These are phyloP conservation scores for Prunus salicina DNA, from an alignment of 306 rosid species.

Conservation along the genomic window DNA sequence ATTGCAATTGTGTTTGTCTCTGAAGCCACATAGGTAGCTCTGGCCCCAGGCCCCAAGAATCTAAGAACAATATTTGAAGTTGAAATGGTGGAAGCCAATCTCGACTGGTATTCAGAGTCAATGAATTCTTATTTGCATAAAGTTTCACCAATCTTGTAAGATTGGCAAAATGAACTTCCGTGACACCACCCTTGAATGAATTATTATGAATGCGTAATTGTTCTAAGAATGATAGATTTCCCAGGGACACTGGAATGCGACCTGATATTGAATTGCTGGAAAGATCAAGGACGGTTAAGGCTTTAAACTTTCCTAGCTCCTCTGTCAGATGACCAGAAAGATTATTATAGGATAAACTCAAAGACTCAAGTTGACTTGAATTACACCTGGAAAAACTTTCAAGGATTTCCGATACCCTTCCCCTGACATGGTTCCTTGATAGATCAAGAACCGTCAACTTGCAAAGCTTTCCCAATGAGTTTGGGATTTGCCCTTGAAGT, in stretches of 20 bases:
- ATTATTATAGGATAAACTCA: no score
- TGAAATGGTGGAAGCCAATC: slow-evolving; percentile 29
- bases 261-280: neutral
- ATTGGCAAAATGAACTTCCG: slow-evolving; percentile 19
- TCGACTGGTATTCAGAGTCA: neutral
- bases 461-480: no score
- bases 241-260: neutral
- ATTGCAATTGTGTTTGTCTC: slow-evolving; percentile 1
- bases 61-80: slow-evolving; percentile 13
- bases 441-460: no score
- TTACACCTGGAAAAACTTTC: no score
- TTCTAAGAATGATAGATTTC: neutral
- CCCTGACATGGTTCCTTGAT: no score
- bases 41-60: slow-evolving; percentile 21
- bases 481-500: no score
- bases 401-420: no score
- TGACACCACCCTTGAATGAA: neutral
- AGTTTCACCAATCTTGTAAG: neutral
- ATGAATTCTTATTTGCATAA: neutral
- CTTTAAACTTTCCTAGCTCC: no score
- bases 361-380: no score
- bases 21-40: slow-evolving; percentile 38
- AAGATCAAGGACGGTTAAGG: no score
- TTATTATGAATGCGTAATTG: neutral
- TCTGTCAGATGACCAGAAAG: no score